Base-by-base conservation (phyloP, 352 stramenopile species). In the Phytophthora idaei region DNA sequence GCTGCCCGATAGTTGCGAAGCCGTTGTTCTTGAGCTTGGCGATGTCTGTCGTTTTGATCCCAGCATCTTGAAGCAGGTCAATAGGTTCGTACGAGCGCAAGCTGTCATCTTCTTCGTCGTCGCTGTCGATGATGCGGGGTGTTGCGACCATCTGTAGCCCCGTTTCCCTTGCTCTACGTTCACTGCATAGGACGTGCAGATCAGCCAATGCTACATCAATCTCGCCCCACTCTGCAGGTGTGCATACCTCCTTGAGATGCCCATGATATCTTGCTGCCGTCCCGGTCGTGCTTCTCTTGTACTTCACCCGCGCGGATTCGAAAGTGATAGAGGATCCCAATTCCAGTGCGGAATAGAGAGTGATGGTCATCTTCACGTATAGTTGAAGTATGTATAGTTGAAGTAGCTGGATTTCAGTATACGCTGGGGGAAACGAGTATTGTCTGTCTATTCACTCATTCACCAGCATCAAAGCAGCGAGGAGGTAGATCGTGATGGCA, bases 31-130 rank as follows among this genome's bases (percentile, higher is more conserved):
- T 93, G 29, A 95, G 78, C 70, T 90, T 93, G 5, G 74, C 56
- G 60, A 95, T 93, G 54, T 95, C 87, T 31, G 74, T 77, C 4
- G 81, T 71, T 44, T 93, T 93, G 60, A 93, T 88, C 0, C 87
- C 87, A 4, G 81, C 82, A 37, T 90, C 86, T 71, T 90, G 82
- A 21, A 94, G 74, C 49, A 90, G 41, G 21, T 92, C 82, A 42
- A 94, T 92, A 8, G 78, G 82, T 49, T 90, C 84, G 36, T 90
- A 94, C 28, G 82, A 90, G 28, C 78, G 70, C 37, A 78, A 44
- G 31, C 77, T 75, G 21, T 87, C 77, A 15, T 93, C 77, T 15
- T 84, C 78, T 41, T 90, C 84, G 28, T 92, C 62, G 31, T 71
- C 84, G 57, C 76, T 83, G 27, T 74, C 61, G 42, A 74, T 74